Percentiles rank a stretch among this genome's conserved stretches.
These are phyloP conservation scores for Globisporangium lucens DNA, from an alignment of 352 stramenopile genomes.

Conservation along the genomic window DNA sequence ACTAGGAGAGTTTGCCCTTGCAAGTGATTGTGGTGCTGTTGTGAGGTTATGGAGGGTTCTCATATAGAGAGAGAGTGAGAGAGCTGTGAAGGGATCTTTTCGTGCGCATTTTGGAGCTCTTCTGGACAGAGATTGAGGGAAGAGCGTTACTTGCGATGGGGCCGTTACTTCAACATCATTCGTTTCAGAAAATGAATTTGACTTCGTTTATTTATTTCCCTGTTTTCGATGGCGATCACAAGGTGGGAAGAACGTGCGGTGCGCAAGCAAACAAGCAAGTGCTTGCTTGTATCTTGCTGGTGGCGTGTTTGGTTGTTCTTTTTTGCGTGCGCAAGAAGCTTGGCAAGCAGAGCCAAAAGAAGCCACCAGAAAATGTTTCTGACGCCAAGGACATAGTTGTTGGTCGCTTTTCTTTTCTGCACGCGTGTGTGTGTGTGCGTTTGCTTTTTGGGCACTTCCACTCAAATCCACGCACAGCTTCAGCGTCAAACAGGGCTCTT, in stretches of 20 bases:
- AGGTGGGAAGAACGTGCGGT: neutral
- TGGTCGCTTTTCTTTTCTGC: neutral
- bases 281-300: neutral
- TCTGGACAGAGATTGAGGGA: neutral
- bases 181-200: neutral
- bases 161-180: constrained; percentile 3
- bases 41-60: too few relatives aligned
- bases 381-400: neutral
- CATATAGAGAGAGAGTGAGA: too few relatives aligned
- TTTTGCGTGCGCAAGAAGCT: neutral
- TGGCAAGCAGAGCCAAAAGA: neutral
- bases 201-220: neutral
- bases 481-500: neutral
- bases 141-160: constrained; percentile 1
- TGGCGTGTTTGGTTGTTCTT: neutral
- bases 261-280: neutral
- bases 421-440: neutral
- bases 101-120: neutral
- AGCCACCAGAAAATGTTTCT: neutral
- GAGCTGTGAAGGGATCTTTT: neutral
- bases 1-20: too few relatives aligned
- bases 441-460: neutral
- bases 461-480: neutral
- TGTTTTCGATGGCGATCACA: neutral
- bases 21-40: too few relatives aligned